A percentile compares a stretch with the other conserved stretches of the same genome.
These are phyloP conservation scores for Candida sakaeoensis DNA, from an alignment of 805 yeast genomes.

Conservation along the genomic window DNA sequence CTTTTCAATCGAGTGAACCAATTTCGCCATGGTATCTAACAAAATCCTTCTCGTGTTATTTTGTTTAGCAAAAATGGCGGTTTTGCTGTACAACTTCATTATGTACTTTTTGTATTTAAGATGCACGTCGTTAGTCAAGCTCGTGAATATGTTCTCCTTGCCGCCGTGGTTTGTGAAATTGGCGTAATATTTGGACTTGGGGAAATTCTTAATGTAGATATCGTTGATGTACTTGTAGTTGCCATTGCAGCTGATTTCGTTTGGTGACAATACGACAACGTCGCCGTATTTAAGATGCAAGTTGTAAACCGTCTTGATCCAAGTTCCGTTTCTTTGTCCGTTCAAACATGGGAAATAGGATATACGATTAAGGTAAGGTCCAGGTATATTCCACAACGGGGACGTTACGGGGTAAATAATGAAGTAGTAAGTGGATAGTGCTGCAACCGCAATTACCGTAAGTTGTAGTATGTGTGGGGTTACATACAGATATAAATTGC, in stretches of 20 bases:
- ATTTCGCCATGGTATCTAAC: conserved; percentile 22
- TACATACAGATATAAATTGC: neutral
- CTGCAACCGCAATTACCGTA: neutral
- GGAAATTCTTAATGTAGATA: conserved; percentile 53
- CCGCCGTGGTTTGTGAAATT: conserved; percentile 57
- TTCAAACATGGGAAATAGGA: conserved; percentile 32
- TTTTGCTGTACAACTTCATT: conserved; percentile 31
- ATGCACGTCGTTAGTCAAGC: conserved; percentile 48
- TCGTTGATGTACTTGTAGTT: conserved; percentile 49
- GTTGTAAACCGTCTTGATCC: conserved; percentile 38
- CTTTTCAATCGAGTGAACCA: conserved; percentile 23
- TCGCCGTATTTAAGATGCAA: conserved; percentile 59
- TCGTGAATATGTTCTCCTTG: conserved; percentile 55
- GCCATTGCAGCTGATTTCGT: conserved; percentile 55
- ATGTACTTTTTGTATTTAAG: conserved; percentile 31
- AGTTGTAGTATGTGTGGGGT: neutral
- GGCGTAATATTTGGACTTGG: conserved; percentile 56
- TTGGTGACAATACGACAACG: conserved; percentile 58
- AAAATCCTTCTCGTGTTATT: conserved; percentile 25
- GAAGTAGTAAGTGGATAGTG: conserved; percentile 24
- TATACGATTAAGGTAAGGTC: conserved; percentile 51
- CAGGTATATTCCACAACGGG: conserved; percentile 53
- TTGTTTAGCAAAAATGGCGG: conserved; percentile 28
- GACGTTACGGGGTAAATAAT: conserved; percentile 47
- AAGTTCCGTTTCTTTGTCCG: conserved; percentile 43